phyloP scores from a whole-genome alignment of 371 early-diverging fungal species.

The Lichtheimia ramosa region DNA sequence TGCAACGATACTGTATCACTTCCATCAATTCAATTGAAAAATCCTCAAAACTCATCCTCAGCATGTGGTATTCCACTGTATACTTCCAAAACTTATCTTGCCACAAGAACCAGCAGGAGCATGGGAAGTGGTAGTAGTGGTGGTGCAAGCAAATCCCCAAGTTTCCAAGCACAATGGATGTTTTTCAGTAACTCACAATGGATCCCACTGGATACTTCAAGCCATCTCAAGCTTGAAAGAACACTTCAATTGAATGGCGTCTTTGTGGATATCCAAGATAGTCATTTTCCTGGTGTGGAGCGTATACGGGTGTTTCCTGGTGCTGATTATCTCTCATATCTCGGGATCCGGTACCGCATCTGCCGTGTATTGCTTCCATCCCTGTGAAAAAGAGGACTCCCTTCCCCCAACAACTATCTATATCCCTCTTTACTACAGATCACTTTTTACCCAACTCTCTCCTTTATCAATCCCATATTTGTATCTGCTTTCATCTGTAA shows the following conservation, averaged over 20 bases:
- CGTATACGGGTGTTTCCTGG: conserved; percentile 24
- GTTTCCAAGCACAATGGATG: conserved; percentile 27
- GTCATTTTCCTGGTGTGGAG: conserved; percentile 23
- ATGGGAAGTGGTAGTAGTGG: background rate
- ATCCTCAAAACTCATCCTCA: background rate
- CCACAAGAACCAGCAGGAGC: background rate
- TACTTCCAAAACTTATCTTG: background rate
- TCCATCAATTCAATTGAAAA: conserved; percentile 1
- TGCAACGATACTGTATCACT: conserved; percentile 1
- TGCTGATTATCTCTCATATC: conserved; percentile 24
- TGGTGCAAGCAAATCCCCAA: background rate
- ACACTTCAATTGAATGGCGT: conserved; percentile 22
- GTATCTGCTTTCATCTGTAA: too few relatives aligned
- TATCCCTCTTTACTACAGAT: too few relatives aligned
- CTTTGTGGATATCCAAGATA: conserved; percentile 25
- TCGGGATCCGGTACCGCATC: conserved; percentile 26
- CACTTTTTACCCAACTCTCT: too few relatives aligned
- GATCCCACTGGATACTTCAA: conserved; percentile 23
- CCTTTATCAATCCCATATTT: too few relatives aligned
- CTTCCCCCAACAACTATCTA: background rate
- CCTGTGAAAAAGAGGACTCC: conserved; percentile 2
- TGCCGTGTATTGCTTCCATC: conserved; percentile 21
- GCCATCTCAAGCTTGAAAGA: conserved; percentile 18
- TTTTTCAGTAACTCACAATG: conserved; percentile 24
- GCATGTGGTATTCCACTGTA: too few relatives aligned